Evolutionary conservation across 2,329 filamentous ascomycete species (phyloP).

Genomic region (Sphaerulina vaccinii): DNA sequence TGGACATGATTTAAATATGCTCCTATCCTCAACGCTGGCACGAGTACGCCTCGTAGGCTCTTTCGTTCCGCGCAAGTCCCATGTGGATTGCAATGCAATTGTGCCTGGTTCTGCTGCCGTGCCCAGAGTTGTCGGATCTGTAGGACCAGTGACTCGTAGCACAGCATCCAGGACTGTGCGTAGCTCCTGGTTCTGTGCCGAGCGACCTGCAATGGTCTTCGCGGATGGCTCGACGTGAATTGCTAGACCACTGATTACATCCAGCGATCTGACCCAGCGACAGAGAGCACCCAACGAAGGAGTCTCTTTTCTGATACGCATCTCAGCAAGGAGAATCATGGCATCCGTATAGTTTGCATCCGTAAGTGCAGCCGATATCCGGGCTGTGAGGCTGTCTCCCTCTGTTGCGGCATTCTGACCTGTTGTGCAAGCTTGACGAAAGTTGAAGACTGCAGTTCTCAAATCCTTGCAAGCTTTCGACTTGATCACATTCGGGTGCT

Average conservation of each 20-base stretch:
- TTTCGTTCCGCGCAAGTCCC: constrained; percentile 55
- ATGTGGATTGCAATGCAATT: constrained; percentile 59
- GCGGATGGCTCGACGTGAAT: constrained; percentile 51
- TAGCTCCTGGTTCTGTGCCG: constrained; percentile 53
- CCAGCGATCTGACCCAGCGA: constrained; percentile 70
- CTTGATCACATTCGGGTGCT: constrained; percentile 64
- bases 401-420: constrained; percentile 59
- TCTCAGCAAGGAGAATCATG: constrained; percentile 64
- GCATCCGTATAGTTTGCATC: constrained; percentile 67
- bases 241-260: constrained; percentile 65
- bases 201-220: constrained; percentile 40
- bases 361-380: constrained; percentile 64
- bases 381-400: constrained; percentile 63
- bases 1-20: constrained; percentile 49
- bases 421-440: constrained; percentile 66
- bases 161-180: constrained; percentile 64
- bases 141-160: constrained; percentile 61
- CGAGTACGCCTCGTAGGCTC: constrained; percentile 49
- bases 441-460: constrained; percentile 66
- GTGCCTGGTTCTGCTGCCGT: constrained; percentile 37
- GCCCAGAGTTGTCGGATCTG: constrained; percentile 45
- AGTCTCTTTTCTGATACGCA: constrained; percentile 64
- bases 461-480: constrained; percentile 67
- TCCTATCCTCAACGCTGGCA: constrained; percentile 58
- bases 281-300: constrained; percentile 68